Evolutionary conservation across 2,329 filamentous ascomycete genomes (phyloP), one percentile per base, ranked within the genome.

Genomic region (Mycogone perniciosa): DNA sequence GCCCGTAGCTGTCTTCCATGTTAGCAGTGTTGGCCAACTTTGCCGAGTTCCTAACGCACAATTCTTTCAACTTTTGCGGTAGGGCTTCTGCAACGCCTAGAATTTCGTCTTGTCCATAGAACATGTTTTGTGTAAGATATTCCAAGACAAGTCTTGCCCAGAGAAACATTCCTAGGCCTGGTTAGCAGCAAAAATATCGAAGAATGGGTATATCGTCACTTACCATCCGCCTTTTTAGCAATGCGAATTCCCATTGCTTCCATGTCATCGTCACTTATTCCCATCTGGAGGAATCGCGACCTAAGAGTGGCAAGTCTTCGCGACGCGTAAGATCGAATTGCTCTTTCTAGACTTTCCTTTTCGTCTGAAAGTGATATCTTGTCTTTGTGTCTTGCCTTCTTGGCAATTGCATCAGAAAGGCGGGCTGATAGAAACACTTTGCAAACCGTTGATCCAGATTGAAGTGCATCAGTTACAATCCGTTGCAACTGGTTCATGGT

Each of bases 61-160:
- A 51, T 7, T 48, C n/a, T 13, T 37, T 30, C 0, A 54, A 53
- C 57, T 51, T 64, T 4, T 61, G 20, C 0, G 64, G 64, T 0
- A 68, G 55, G 0, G 43, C 41, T 26, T 62, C 33, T 0, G 63
- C 53, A 7, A 64, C 57, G 0, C 29, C 42, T 3, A 50, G 56
- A 0, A 69, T 47, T 11, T 51, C 49, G 9, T 51, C 38, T 3
- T 37, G 37, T n/a, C 2, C 26, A 29, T 31, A 57, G 39, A 69
- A 68, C 4, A 70, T 56, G 31, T 68, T 67, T 8, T 38, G 59
- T 0, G 57, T 37, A 3, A 70, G 46, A 30, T 65, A 68, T 20
- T 69, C 63, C 2, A 70, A 51, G 0, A 71, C 65, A 2, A 70
- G 57, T 3, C 64, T 54, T 30, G 67, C 67, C 35, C 61, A 71